phyloP scores from a whole-genome alignment of 2,329 filamentous ascomycete species.

The Karstenula rhodostoma region DNA sequence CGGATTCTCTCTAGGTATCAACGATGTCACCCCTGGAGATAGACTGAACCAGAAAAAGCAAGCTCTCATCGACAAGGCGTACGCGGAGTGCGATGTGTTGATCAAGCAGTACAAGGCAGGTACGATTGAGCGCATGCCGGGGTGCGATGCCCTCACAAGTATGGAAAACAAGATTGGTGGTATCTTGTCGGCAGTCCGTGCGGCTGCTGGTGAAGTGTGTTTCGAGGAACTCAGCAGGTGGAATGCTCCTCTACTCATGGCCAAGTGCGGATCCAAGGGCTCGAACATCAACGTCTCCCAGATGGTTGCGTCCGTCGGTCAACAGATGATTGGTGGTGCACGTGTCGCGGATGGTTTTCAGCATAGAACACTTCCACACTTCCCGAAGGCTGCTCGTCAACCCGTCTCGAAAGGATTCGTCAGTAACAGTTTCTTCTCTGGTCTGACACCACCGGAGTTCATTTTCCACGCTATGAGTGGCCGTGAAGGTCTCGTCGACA shows the following conservation, averaged over 20 bases:
- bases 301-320: constrained; percentile 96
- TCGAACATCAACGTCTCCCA: constrained; percentile 98
- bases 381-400: constrained; percentile 89
- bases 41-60: constrained; percentile 77
- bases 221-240: constrained; percentile 87
- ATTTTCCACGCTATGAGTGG: constrained; percentile 98
- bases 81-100: constrained; percentile 80
- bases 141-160: constrained; percentile 90
- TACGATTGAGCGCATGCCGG: constrained; percentile 83
- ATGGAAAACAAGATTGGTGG: constrained; percentile 91
- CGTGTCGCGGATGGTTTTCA: constrained; percentile 97
- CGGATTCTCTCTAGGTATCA: constrained; percentile 95
- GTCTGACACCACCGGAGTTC: constrained; percentile 89
- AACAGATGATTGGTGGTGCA: constrained; percentile 94
- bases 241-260: constrained; percentile 96
- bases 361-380: constrained; percentile 92
- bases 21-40: constrained; percentile 86
- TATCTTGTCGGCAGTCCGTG: constrained; percentile 89
- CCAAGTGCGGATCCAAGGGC: constrained; percentile 95
- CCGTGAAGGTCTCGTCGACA: constrained; percentile 98
- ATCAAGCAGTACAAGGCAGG: constrained; percentile 82
- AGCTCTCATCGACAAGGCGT: constrained; percentile 77
- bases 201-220: constrained; percentile 89
- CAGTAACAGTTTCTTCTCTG: constrained; percentile 95
- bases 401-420: constrained; percentile 98